Evolutionary conservation across 2,329 filamentous ascomycete genomes (phyloP), one percentile per base, ranked within the genome.

Genomic region (Fusarium temperatum): DNA sequence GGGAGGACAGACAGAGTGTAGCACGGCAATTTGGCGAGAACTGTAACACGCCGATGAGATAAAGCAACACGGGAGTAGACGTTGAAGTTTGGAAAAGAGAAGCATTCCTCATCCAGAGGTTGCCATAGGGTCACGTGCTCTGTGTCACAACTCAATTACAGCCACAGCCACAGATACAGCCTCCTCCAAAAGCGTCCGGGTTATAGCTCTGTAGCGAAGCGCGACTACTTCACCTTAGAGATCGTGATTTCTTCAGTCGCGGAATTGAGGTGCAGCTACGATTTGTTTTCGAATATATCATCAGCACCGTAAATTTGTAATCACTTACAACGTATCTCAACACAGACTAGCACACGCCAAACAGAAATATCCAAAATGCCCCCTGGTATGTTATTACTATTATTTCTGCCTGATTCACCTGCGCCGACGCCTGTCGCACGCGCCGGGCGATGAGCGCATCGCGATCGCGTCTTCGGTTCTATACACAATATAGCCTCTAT

Each of bases 301-400:
- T 54, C 38, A 54, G 59, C 58, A 62, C 12, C 42, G 59, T 38
- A 54, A 24, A 61, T 36, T 20, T 39, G 22, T 50, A 41, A 30
- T 28, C 54, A 44, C 22, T 45, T 51, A 44, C 11, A 35, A 45
- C n/a, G 45, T 36, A 41, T 17, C 12, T n/a, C 28, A n/a, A 35
- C 58, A 17, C 32, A n/a, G 17, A 45, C 30, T 20, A 26, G n/a
- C 14, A 41, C 47, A 22, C n/a, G 14, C 17, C 32, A 32, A 39
- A 13, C 14, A 42, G 53, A 42, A 8, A 5, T 26, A 30, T 50
- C 20, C 41, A 75, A 73, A 35, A 80, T 80, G 78, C 78, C 78
- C 8, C 78, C 78, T 50, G 78, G 78, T 80, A 73, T 45, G 78
- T 51, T 50, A 9, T 17, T 18, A 15, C 28, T 26, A 20, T 53